A percentile compares a stretch with the other conserved stretches of the same genome.
Conservation (phyloP, 1,139 yeast species). For the Geotrichum restrictum region DNA sequence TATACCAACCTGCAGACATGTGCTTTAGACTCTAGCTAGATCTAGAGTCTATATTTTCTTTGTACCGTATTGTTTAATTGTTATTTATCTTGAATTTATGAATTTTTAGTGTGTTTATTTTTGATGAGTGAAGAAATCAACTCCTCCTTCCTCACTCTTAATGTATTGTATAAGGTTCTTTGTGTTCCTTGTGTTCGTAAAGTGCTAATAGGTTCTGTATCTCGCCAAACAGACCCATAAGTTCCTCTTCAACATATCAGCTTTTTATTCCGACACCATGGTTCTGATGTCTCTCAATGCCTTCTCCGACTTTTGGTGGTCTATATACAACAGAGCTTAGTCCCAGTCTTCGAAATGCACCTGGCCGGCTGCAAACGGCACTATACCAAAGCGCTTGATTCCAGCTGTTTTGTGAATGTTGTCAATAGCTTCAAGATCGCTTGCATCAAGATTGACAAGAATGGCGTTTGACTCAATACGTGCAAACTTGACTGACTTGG, state of each 20-base stretch:
- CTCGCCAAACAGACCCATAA: too few relatives aligned
- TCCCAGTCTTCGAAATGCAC: slow-evolving; percentile 36
- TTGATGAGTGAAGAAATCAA: not conserved
- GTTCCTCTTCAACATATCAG: too few relatives aligned
- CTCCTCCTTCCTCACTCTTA: not conserved
- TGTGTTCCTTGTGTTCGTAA: too few relatives aligned
- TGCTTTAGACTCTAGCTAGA: not conserved
- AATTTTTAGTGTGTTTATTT: not conserved
- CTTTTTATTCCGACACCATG: too few relatives aligned
- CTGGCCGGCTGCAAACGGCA: slow-evolving; percentile 37
- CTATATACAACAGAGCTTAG: slow-evolving; percentile 30
- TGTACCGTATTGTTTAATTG: not conserved
- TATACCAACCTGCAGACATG: too few relatives aligned
- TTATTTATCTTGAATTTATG: not conserved
- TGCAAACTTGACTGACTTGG: slow-evolving; percentile 62
- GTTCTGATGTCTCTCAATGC: too few relatives aligned
- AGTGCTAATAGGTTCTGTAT: too few relatives aligned
- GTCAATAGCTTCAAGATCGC: slow-evolving; percentile 52
- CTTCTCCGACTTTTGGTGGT: too few relatives aligned
- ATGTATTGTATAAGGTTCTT: too few relatives aligned
- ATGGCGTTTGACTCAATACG: slow-evolving; percentile 60
- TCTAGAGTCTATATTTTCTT: not conserved
- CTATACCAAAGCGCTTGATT: slow-evolving; percentile 47
- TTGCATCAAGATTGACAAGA: slow-evolving; percentile 49
- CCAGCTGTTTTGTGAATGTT: slow-evolving; percentile 48